Percentiles rank a stretch among this genome's conserved stretches.
phyloP scores from a whole-genome alignment of 768 basidiomycete genomes.

The Lentinula lateritia region DNA sequence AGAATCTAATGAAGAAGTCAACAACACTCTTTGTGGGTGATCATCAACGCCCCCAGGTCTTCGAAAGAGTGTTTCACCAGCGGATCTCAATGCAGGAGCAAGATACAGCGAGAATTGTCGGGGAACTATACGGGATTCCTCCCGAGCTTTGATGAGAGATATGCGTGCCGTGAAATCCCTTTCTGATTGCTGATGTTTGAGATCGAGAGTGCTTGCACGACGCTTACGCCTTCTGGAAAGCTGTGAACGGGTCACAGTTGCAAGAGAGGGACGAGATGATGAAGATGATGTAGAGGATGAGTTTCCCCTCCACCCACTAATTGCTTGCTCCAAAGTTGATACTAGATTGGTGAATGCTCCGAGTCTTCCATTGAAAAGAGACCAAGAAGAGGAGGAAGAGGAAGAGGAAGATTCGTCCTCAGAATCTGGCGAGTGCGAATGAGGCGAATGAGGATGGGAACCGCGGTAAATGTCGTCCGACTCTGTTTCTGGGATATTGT shows the following conservation, averaged over 20 bases:
- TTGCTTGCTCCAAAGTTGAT: slow-evolving; percentile 31
- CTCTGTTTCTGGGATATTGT: background rate
- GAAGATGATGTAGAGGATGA: slow-evolving; percentile 35
- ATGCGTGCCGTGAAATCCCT: slow-evolving; percentile 55
- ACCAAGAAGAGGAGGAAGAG: slow-evolving; percentile 30
- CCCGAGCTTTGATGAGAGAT: slow-evolving; percentile 54
- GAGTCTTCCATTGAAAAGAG: slow-evolving; percentile 19
- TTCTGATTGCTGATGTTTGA: slow-evolving; percentile 51
- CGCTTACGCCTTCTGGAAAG: slow-evolving; percentile 37
- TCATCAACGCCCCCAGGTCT: background rate
- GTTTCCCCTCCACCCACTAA: slow-evolving; percentile 41
- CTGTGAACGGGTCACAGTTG: slow-evolving; percentile 35
- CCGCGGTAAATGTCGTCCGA: slow-evolving; percentile 5
- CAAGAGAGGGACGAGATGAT: slow-evolving; percentile 36
- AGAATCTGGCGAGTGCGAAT: slow-evolving; percentile 7
- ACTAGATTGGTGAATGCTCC: slow-evolving; percentile 33
- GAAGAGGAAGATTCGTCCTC: slow-evolving; percentile 19
- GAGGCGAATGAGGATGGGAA: background rate
- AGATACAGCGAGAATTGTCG: slow-evolving; percentile 64
- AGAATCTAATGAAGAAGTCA: slow-evolving; percentile 40
- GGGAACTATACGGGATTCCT: slow-evolving; percentile 51
- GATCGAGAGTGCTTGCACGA: slow-evolving; percentile 43
- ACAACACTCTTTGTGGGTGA: slow-evolving; percentile 24
- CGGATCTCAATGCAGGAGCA: slow-evolving; percentile 31
- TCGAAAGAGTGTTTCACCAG: background rate